Percentiles rank a stretch among this genome's conserved stretches.
Evolutionary conservation across 2,329 filamentous ascomycete species (phyloP).

Genomic region (Blastomyces percursus): DNA sequence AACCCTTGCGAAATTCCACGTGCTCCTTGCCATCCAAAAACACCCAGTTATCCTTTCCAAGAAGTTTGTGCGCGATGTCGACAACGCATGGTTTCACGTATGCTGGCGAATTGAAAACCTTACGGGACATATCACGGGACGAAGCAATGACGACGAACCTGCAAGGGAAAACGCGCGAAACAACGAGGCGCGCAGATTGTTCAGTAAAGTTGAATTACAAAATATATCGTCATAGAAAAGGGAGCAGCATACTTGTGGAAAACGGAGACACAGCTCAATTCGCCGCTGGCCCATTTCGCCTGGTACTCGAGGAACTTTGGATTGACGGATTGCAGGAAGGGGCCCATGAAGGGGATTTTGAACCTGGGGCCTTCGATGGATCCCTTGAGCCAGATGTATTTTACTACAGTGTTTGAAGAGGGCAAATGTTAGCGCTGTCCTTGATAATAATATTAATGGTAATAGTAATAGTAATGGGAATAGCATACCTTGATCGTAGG

Average conservation of each 20-base stretch:
- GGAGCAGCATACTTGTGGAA: conserved; percentile 76
- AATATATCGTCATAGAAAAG: neutral
- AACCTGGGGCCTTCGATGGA: conserved; percentile 61
- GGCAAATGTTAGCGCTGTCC: neutral
- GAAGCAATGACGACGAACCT: conserved; percentile 97
- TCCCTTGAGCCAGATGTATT: conserved; percentile 64
- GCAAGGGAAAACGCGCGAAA: neutral
- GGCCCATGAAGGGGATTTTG: conserved; percentile 85
- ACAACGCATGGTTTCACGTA: conserved; percentile 97
- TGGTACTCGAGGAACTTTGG: conserved; percentile 88
- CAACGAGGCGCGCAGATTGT: neutral
- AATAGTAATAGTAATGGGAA: neutral
- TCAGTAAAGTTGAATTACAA: neutral
- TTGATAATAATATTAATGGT: neutral
- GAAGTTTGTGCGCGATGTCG: conserved; percentile 83
- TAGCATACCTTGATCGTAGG: conserved; percentile 80
- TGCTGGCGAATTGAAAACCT: conserved; percentile 86
- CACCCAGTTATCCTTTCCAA: conserved; percentile 89
- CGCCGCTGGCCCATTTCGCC: conserved; percentile 82
- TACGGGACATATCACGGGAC: conserved; percentile 86
- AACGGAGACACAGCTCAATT: conserved; percentile 91
- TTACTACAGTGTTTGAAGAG: conserved; percentile 44
- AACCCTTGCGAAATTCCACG: conserved; percentile 91
- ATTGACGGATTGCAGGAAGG: conserved; percentile 83
- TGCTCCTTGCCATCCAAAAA: conserved; percentile 93